Evolutionary conservation across 2,329 filamentous ascomycete genomes (phyloP).

Genomic region (Pezicula carpinea): DNA sequence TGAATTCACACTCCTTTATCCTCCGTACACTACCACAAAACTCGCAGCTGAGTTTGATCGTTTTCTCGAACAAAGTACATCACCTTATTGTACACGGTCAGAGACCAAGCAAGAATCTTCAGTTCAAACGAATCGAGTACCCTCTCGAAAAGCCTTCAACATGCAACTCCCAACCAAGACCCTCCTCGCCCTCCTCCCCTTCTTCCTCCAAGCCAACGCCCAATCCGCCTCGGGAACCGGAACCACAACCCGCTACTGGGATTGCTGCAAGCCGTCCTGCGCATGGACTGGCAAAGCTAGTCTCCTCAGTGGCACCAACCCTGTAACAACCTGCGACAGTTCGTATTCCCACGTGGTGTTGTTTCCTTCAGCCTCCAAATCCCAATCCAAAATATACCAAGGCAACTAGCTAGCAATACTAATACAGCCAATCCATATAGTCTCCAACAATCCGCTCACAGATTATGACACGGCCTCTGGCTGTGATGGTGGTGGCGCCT

Average conservation of each 20-base stretch:
- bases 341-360: too few relatives aligned
- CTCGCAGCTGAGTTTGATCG: too few relatives aligned
- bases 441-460: slow-evolving; percentile 48
- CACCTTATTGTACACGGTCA: too few relatives aligned
- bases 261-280: slow-evolving; percentile 70
- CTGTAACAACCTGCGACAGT: slow-evolving; percentile 25
- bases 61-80: too few relatives aligned
- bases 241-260: slow-evolving; percentile 46
- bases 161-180: slow-evolving; percentile 7
- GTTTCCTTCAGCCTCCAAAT: too few relatives aligned
- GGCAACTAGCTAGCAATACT: too few relatives aligned
- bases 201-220: slow-evolving; percentile 18
- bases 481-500: slow-evolving; percentile 41
- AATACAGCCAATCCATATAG: too few relatives aligned
- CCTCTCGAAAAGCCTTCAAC: slow-evolving; percentile 1
- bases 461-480: slow-evolving; percentile 44
- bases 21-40: too few relatives aligned
- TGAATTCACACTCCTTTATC: too few relatives aligned
- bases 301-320: slow-evolving; percentile 31
- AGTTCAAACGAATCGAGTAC: too few relatives aligned
- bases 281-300: slow-evolving; percentile 53
- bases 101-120: too few relatives aligned
- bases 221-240: slow-evolving; percentile 17
- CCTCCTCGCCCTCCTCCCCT: slow-evolving; percentile 23
- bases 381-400: too few relatives aligned